Evolutionary conservation across 2,329 filamentous ascomycete genomes (phyloP), one percentile per base, ranked within the genome.

Genomic region (Pyrenophora teres): DNA sequence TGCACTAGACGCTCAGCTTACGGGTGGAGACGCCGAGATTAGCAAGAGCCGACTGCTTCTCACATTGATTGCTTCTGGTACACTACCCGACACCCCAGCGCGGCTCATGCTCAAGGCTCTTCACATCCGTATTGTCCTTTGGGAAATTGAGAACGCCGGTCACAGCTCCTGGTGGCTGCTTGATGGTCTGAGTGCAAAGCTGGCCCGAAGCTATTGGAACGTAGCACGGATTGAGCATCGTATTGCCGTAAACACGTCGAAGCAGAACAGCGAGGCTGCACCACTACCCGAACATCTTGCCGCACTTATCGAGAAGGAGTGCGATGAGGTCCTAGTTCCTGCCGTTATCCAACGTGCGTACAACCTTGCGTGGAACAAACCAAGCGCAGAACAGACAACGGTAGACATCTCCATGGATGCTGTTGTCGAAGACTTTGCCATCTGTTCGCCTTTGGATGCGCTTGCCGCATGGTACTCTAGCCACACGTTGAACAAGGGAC

Each of bases 391-490:
- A 64, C 85, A 87, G 25, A 82, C 86, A 0, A 76, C 80, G 37
- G 78, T 81, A 3, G 87, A 90, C 57, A 85, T 87, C 45, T 85
- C 89, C 40, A 88, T 95, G 81, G 89, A 95, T 68, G 81, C 84
- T 5, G 90, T 96, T 1, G 89, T 94, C 3, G 89, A 94, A 52
- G 93, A 97, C 65, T 84, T 85, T 45, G 87, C 91, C 2, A 89
- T 97, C 54, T 85, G 89, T 45, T 94, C 90, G 15, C 90, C 92
- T 0, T 83, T 97, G 59, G 93, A 97, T 72, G 92, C 91, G 10
- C 84, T 97, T 44, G 90, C 92, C 6, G 90, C 92, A 2, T 97
- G 92, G 92, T 94, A 87, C 78, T 95, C 92, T 0, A 90, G 85
- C 57, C 80, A 87, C 48, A 80, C 84, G 10, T 76, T 96, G 32